phyloP scores from a whole-genome alignment of 1,284 basidiomycete species.

The Anthracocystis setariae region DNA sequence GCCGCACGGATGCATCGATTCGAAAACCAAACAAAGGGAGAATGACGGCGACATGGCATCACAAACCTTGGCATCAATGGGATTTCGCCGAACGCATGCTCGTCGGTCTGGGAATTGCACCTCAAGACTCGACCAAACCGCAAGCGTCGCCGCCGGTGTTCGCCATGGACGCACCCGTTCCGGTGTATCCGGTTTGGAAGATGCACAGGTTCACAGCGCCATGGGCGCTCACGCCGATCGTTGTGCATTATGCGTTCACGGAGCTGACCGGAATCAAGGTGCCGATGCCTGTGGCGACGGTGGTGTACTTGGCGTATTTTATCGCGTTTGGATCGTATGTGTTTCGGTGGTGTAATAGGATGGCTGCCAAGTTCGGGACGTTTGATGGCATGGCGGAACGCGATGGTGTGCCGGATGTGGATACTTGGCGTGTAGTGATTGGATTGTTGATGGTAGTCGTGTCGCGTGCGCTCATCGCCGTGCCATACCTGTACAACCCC shows the following conservation, averaged over 20 bases:
- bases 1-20: no score
- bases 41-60: conserved; percentile 34
- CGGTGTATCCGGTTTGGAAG: conserved; percentile 40
- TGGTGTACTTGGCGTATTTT: conserved; percentile 29
- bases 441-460: conserved; percentile 40
- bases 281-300: conserved; percentile 20
- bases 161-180: conserved; percentile 32
- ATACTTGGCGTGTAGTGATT: conserved; percentile 20
- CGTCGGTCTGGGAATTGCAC: conserved; percentile 16
- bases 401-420: conserved; percentile 55
- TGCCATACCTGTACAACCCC: conserved; percentile 40
- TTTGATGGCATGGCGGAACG: conserved; percentile 46
- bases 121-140: not conserved
- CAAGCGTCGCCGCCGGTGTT: conserved; percentile 17
- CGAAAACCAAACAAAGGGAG: conserved; percentile 8
- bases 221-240: conserved; percentile 29
- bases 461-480: conserved; percentile 22
- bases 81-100: conserved; percentile 13
- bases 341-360: conserved; percentile 23
- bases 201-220: conserved; percentile 41
- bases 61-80: conserved; percentile 11
- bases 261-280: conserved; percentile 25
- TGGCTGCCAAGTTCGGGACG: conserved; percentile 53
- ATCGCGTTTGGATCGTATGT: conserved; percentile 13
- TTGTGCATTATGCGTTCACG: conserved; percentile 31